Evolutionary conservation across 2,329 filamentous ascomycete species (phyloP), one percentile per base, ranked within the genome.

Genomic region (Colletotrichum tamarilloi): DNA sequence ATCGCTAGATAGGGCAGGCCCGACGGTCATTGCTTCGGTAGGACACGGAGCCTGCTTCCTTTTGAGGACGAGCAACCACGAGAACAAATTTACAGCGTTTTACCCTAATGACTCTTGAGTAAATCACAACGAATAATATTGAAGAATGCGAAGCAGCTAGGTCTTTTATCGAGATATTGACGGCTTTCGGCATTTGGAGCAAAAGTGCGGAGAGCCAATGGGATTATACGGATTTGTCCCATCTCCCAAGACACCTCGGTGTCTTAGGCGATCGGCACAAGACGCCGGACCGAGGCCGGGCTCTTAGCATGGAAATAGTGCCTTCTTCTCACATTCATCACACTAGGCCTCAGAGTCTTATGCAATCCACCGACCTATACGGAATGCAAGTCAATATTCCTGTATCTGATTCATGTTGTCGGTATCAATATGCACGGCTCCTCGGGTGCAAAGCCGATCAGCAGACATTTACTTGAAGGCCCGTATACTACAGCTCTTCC

Each of bases 231-330:
- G n/a, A 24, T 55, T 24, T 6, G 22, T 7, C 52, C 67, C 68
- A 16, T 62, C 11, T 75, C 5, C 74, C 7, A 52, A 72, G 19
- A 75, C 53, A 77, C 76, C 30, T 73, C 64, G 35, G 38, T 75
- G 19, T 66, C 75, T 22, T 55, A 5, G 52, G 24, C 14, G 52
- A 26, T 16, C n/a, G n/a, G 42, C 16, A 49, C 8, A 4, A 49
- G 42, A 4, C 3, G 11, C 42, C 42, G 42, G 42, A 49, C 42
- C 42, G 42, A 49, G 42, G 8, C 42, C 42, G 19, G 42, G 42
- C 42, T 49, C 42, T 49, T n/a, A 11, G 4, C 19, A n/a, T 19
- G 1, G 42, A 5, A n/a, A n/a, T 8, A 22, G 19, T 11, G 19
- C 32, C 32, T 49, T 19, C n/a, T 22, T n/a, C 42, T 22, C 19